These are phyloP conservation scores for Phanerochaete carnosa DNA, from an alignment of 768 basidiomycete genomes.

Conservation along the genomic window DNA sequence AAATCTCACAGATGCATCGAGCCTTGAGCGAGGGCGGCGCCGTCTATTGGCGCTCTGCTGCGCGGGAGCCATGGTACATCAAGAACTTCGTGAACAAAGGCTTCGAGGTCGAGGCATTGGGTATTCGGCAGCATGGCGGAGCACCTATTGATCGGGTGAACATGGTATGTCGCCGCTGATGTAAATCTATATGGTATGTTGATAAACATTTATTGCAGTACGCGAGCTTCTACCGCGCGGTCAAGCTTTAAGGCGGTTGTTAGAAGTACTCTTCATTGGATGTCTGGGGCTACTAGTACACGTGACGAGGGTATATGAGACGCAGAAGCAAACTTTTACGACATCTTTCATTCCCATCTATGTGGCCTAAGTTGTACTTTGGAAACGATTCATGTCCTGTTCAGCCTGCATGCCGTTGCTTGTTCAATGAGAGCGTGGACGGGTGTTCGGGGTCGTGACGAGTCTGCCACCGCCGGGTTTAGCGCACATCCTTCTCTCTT, in stretches of 20 bases:
- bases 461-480: too few relatives aligned
- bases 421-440: too few relatives aligned
- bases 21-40: slow-evolving; percentile 57
- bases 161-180: slow-evolving; percentile 35
- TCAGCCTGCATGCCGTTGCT: too few relatives aligned
- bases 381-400: too few relatives aligned
- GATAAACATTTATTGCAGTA: not conserved
- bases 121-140: slow-evolving; percentile 45
- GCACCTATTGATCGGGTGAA: slow-evolving; percentile 65
- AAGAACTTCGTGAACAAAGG: slow-evolving; percentile 50
- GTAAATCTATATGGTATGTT: not conserved
- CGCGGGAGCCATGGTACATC: slow-evolving; percentile 60
- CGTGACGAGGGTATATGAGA: too few relatives aligned
- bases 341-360: too few relatives aligned
- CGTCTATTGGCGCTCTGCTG: slow-evolving; percentile 66
- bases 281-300: too few relatives aligned
- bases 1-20: slow-evolving; percentile 52
- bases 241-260: slow-evolving; percentile 2
- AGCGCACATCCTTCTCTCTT: too few relatives aligned
- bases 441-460: too few relatives aligned
- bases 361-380: too few relatives aligned
- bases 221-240: slow-evolving; percentile 15
- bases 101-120: slow-evolving; percentile 50
- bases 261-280: too few relatives aligned
- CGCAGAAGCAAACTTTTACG: too few relatives aligned